Conservation (phyloP, 2,329 filamentous ascomycete genomes). For the Colletotrichum tropicicola region DNA sequence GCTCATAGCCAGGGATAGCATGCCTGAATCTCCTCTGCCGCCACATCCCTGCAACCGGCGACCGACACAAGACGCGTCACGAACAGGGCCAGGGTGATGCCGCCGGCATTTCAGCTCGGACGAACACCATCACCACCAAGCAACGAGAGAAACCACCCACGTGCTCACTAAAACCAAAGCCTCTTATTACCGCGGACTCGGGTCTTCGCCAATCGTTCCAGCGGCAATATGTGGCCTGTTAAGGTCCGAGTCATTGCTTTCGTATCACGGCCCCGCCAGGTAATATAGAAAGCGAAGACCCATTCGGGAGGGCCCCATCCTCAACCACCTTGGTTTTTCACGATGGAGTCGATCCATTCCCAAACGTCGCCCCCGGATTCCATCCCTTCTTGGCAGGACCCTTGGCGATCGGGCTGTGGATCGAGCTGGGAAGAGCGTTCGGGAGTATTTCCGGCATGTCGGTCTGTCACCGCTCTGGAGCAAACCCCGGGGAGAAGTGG, state of each 20-base stretch:
- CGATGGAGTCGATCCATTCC: background rate
- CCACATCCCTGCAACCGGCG: background rate
- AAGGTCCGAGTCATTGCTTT: slow-evolving; percentile 14
- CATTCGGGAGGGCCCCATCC: background rate
- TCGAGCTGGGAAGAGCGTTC: background rate
- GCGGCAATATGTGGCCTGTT: background rate
- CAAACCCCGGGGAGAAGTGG: background rate
- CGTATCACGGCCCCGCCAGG: background rate
- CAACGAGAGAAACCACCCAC: slow-evolving; percentile 4
- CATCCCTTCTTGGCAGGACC: slow-evolving; percentile 4
- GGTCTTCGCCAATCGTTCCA: background rate
- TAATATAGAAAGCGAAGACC: background rate
- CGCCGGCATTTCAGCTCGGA: background rate
- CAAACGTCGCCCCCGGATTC: slow-evolving; percentile 11
- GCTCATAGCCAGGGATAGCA: background rate
- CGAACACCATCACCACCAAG: background rate
- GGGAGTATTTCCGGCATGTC: background rate
- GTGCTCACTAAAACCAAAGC: background rate
- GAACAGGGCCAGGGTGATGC: background rate
- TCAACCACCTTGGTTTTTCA: background rate
- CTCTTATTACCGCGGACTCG: background rate
- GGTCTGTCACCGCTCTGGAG: slow-evolving; percentile 9
- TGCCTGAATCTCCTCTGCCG: background rate
- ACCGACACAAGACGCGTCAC: slow-evolving; percentile 4
- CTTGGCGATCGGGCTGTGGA: slow-evolving; percentile 9